Evolutionary conservation across 1,284 basidiomycete genomes (phyloP).

Genomic region (Phylloporus gajari): DNA sequence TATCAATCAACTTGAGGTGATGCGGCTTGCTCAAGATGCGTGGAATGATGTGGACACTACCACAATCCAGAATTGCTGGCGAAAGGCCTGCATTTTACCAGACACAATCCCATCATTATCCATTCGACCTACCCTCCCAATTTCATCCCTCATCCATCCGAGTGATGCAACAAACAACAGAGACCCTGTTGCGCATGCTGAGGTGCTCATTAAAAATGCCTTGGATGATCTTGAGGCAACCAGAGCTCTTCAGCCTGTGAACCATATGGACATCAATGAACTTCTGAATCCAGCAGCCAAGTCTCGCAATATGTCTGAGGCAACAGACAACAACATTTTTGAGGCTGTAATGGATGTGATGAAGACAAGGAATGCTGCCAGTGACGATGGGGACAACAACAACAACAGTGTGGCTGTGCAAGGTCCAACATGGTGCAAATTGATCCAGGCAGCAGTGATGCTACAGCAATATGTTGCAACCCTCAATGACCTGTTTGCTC

Average conservation of each 20-base stretch:
- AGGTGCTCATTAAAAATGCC: neutral
- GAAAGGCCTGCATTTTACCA: slow-evolving; percentile 20
- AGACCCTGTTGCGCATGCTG: too few species aligned
- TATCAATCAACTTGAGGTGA: slow-evolving; percentile 1
- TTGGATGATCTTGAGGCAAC: slow-evolving; percentile 11
- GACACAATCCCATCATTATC: too few species aligned
- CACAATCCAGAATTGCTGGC: slow-evolving; percentile 10
- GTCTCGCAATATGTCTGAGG: neutral
- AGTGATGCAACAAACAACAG: too few species aligned
- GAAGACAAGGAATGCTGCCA: neutral
- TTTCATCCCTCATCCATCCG: too few species aligned
- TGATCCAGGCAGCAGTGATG: neutral
- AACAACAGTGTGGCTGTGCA: too few species aligned
- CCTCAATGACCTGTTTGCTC: neutral
- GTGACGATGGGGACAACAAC: too few species aligned
- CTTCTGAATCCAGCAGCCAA: slow-evolving; percentile 10
- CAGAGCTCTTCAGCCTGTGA: slow-evolving; percentile 6
- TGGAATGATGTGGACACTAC: slow-evolving; percentile 1
- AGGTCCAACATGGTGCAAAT: slow-evolving; percentile 6
- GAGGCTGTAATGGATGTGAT: slow-evolving; percentile 1
- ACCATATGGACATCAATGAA: slow-evolving; percentile 6
- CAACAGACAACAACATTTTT: slow-evolving; percentile 4
- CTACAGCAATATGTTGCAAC: neutral
- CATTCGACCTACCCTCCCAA: too few species aligned
- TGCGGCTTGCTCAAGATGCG: neutral